phyloP scores from a whole-genome alignment of 108 stramenopile species.

The Cyclotella distinguenda region DNA sequence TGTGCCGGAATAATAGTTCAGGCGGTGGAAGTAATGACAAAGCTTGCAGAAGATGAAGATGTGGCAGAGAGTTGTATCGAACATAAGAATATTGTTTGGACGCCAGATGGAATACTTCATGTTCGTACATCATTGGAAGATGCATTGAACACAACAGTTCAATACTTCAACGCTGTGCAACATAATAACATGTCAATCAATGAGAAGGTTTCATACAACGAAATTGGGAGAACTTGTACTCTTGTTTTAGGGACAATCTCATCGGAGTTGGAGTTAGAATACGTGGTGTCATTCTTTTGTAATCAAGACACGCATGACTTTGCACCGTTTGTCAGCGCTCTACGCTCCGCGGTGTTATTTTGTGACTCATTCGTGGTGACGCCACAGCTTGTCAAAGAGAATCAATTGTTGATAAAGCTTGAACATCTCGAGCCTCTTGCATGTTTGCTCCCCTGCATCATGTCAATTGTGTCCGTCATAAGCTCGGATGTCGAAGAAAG shows the following conservation, averaged over 20 bases:
- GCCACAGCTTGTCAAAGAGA: neutral
- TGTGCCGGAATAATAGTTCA: constrained; percentile 27
- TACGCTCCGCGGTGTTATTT: constrained; percentile 15
- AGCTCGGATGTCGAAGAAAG: constrained; percentile 4
- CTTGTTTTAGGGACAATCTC: constrained; percentile 37
- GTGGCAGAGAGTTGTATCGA: neutral
- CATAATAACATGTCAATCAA: neutral
- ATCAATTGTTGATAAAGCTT: no score
- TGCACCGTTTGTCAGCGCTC: constrained; percentile 19
- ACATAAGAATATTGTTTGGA: neutral
- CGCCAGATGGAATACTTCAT: constrained; percentile 38
- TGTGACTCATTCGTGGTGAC: constrained; percentile 16
- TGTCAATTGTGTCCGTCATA: constrained; percentile 15
- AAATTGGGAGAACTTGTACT: constrained; percentile 29
- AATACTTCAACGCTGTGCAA: constrained; percentile 21
- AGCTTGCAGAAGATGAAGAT: constrained; percentile 25
- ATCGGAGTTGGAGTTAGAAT: constrained; percentile 35
- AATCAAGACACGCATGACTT: neutral
- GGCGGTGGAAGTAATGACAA: constrained; percentile 38
- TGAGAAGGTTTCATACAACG: neutral
- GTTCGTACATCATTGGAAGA: constrained; percentile 38
- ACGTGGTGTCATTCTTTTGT: constrained; percentile 9
- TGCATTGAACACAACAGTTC: constrained; percentile 41
- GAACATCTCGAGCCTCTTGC: constrained; percentile 25
- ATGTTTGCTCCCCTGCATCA: constrained; percentile 30